Evolutionary conservation across 495 filamentous ascomycete species (phyloP), one percentile per base, ranked within the genome.

Genomic region (Echria macrotheca): DNA sequence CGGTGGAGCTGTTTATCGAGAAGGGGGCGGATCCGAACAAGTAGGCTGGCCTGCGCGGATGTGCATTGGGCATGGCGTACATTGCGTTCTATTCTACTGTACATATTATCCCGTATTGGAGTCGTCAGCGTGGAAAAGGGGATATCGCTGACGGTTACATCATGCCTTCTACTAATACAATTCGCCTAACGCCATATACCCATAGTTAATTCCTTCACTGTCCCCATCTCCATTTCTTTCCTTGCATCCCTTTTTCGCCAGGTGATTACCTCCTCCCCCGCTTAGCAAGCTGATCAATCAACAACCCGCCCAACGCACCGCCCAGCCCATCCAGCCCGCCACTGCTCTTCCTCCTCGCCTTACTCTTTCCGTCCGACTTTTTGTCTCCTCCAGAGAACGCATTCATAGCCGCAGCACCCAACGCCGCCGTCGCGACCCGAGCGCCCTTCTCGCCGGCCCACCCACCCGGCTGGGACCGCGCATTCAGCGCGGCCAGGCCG

Each of bases 381-480:
- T n/a, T n/a, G n/a, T n/a, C n/a, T n/a, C n/a, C n/a, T n/a, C n/a
- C n/a, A n/a, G n/a, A 51, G 24, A 68, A 63, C 0, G 60, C 66
- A 12, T 69, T 65, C 31, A 64, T 61, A 5, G 61, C 69, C 5
- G 61, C 70, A 6, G 70, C 70, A 0, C 69, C 68, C 10, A 73
- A 22, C 4, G 70, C 70, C 4, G 70, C 70, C 10, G 66, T 71
- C 11, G 67, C 68, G 6, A 73, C 45, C 23, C 61, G 62, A 6
- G 63, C 61, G 10, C 65, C 68, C 52, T 73, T 73, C 18, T 59
- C 58, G 1, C 65, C 62, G 19, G 54, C 59, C 70, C 70, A 73
- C 17, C 44, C 52, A 4, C 70, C 70, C 0, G 69, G 69, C 31
- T 71, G 56, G 45, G 63, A 60, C 31, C 69, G 61, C 44, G 63